Evolutionary conservation across 352 stramenopile genomes (phyloP).

Genomic region (Phytophthora uliginosa): DNA sequence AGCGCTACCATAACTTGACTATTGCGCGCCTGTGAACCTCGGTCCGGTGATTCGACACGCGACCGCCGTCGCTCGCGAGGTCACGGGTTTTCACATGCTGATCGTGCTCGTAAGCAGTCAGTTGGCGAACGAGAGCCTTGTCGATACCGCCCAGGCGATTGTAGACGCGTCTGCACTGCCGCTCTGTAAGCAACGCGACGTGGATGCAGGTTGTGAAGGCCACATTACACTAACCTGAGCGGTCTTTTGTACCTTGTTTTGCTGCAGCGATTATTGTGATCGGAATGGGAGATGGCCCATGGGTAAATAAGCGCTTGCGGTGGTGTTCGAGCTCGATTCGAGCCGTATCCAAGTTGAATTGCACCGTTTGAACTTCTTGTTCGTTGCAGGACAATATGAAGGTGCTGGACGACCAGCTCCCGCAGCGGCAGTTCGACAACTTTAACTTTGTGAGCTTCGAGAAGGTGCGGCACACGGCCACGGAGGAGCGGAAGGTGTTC

Average conservation of each 20-base stretch:
- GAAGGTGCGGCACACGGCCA: conserved; percentile 70
- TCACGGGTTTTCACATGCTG: conserved; percentile 81
- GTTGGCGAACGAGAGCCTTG: conserved; percentile 67
- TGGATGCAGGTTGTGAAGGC: not conserved
- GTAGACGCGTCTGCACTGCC: conserved; percentile 72
- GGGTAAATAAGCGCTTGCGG: conserved; percentile 32
- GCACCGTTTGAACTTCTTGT: conserved; percentile 2
- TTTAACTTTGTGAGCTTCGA: conserved; percentile 89
- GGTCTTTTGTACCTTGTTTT: not conserved
- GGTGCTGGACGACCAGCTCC: conserved; percentile 78
- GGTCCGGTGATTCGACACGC: conserved; percentile 74
- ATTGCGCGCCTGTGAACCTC: conserved; percentile 76
- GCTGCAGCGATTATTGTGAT: conserved; percentile 56
- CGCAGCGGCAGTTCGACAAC: conserved; percentile 80
- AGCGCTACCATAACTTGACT: conserved; percentile 63
- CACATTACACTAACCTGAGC: conserved; percentile 6
- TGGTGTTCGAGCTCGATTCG: not conserved
- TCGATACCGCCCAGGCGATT: conserved; percentile 67
- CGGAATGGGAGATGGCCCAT: conserved; percentile 61
- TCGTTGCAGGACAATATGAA: conserved; percentile 69
- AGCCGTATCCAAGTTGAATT: not conserved
- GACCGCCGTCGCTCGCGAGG: conserved; percentile 50
- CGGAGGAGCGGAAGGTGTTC: conserved; percentile 34
- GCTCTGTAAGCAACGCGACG: conserved; percentile 51
- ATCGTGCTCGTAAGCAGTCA: conserved; percentile 70